A percentile compares a stretch with the other conserved stretches of the same genome.
Evolutionary conservation across 129 eudicot genomes (phyloP).

Genomic region (Chrysanthemum makinoi): DNA sequence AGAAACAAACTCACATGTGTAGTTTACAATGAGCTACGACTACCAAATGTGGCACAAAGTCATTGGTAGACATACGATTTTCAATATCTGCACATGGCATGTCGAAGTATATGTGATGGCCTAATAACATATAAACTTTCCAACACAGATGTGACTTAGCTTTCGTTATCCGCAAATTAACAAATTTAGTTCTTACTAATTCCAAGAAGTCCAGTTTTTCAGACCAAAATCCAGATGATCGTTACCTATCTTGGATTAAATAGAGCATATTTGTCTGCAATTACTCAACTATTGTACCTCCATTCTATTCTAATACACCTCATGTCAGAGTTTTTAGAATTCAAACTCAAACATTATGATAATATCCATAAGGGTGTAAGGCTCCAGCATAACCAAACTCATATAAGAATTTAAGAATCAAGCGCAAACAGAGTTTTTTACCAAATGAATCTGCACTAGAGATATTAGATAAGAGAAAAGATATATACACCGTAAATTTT

Average conservation of each 20-base stretch:
- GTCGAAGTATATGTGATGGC: neutral
- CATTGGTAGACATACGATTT: neutral
- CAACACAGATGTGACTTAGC: neutral
- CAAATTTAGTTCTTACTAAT: neutral
- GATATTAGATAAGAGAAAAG: too few species aligned
- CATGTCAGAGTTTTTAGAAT: too few species aligned
- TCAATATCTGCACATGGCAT: neutral
- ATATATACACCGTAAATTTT: too few species aligned
- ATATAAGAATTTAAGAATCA: too few species aligned
- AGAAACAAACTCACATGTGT: conserved; percentile 18
- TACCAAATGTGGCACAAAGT: neutral
- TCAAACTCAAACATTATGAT: too few species aligned
- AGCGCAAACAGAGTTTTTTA: too few species aligned
- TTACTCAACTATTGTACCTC: too few species aligned
- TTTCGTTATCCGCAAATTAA: neutral
- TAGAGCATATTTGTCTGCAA: neutral
- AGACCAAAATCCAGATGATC: too few species aligned
- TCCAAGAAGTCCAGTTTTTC: neutral
- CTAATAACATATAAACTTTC: neutral
- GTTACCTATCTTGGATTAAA: neutral
- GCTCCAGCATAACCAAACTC: too few species aligned
- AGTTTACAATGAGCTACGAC: neutral
- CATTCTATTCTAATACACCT: too few species aligned
- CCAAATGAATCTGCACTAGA: too few species aligned
- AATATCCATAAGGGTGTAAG: too few species aligned